A percentile compares a stretch with the other conserved stretches of the same genome.
phyloP scores from a whole-genome alignment of 208 protist genomes.

The Acanthamoeba healyi region DNA sequence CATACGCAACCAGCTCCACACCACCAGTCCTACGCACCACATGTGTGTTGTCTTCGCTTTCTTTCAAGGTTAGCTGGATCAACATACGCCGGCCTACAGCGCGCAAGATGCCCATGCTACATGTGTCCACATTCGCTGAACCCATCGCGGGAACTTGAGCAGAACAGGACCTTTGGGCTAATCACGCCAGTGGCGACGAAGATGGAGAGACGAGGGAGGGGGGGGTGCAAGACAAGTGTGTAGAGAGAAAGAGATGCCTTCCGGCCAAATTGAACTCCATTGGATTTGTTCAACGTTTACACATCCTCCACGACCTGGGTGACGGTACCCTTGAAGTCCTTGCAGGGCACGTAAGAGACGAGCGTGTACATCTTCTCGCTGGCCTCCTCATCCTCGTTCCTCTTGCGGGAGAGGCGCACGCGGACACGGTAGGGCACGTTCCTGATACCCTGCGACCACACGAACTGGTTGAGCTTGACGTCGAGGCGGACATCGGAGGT shows the following conservation, averaged over 20 bases:
- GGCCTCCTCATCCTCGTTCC: conserved; percentile 94
- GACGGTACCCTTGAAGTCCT: conserved; percentile 85
- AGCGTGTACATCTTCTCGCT: conserved; percentile 93
- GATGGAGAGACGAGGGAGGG: neutral
- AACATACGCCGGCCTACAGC: too few relatives aligned
- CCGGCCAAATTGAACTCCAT: neutral
- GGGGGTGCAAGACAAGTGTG: too few relatives aligned
- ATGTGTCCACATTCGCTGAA: too few relatives aligned
- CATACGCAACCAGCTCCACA: conserved; percentile 14
- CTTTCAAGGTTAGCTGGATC: too few relatives aligned
- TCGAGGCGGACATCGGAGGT: conserved; percentile 98
- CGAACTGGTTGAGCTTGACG: conserved; percentile 96
- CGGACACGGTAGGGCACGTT: conserved; percentile 96
- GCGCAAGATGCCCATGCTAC: too few relatives aligned
- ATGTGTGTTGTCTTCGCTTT: neutral
- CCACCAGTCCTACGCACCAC: neutral
- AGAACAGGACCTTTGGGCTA: too few relatives aligned
- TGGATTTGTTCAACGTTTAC: conserved; percentile 63
- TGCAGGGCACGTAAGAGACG: conserved; percentile 87
- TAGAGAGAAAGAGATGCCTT: neutral
- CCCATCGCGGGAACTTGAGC: too few relatives aligned
- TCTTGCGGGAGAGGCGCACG: conserved; percentile 93
- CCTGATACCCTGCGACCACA: conserved; percentile 97
- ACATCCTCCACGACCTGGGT: conserved; percentile 84
- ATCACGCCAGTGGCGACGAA: too few relatives aligned